Conservation (phyloP, 2,329 filamentous ascomycete genomes). For the Penicillium crustosum region DNA sequence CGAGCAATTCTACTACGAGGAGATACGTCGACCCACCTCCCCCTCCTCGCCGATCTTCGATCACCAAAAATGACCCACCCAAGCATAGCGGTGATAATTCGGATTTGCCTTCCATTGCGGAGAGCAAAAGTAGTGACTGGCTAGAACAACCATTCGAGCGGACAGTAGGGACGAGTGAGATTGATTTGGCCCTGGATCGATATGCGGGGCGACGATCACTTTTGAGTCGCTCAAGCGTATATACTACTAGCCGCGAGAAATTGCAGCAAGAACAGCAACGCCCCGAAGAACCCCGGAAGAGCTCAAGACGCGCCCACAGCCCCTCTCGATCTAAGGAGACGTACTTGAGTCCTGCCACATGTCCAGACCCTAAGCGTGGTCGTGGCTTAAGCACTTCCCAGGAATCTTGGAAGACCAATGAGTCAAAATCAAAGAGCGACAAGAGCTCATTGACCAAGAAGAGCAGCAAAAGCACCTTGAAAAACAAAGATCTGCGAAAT, state of each 20-base stretch:
- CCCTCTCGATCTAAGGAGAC: conserved; percentile 28
- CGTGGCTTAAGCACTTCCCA: conserved; percentile 20
- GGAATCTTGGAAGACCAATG: conserved; percentile 18
- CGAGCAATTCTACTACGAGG: conserved; percentile 21
- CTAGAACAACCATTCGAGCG: conserved; percentile 29
- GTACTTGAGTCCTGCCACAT: conserved; percentile 27
- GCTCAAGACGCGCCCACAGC: conserved; percentile 23
- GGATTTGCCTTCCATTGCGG: conserved; percentile 21
- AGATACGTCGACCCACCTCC: conserved; percentile 32
- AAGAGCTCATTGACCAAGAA: conserved; percentile 37
- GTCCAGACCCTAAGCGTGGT: conserved; percentile 13
- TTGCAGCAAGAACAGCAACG: conserved; percentile 19
- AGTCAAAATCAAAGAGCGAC: conserved; percentile 14
- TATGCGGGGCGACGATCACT: conserved; percentile 27
- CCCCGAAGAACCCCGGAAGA: conserved; percentile 18
- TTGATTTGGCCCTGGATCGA: conserved; percentile 34
- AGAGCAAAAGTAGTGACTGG: conserved; percentile 25
- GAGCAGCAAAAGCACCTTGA: conserved; percentile 40
- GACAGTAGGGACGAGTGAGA: conserved; percentile 35
- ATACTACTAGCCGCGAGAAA: conserved; percentile 26
- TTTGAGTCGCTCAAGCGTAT: conserved; percentile 28
- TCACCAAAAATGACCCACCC: conserved; percentile 10
- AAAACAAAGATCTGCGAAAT: conserved; percentile 43
- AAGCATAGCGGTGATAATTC: conserved; percentile 19
- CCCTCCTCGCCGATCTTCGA: conserved; percentile 13